A percentile compares a stretch with the other conserved stretches of the same genome.
Evolutionary conservation across 208 protist genomes (phyloP).

Genomic region (Leishmania amazonensis): DNA sequence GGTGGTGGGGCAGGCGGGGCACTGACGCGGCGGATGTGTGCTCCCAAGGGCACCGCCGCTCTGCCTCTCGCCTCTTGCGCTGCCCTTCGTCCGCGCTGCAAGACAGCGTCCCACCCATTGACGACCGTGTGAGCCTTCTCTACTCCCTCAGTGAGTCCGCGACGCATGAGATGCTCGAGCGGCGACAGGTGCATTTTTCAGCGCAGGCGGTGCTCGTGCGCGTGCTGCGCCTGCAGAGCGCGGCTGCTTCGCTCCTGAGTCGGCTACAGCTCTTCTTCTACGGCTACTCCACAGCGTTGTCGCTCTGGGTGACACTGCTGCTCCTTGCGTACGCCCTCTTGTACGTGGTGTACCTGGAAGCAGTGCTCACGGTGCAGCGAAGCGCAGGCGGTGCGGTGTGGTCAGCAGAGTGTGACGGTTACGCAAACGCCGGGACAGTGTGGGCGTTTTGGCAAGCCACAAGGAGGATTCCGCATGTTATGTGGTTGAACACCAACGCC

Average conservation of each 20-base stretch:
- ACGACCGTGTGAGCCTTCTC: slow-evolving; percentile 38
- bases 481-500: not conserved
- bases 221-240: slow-evolving; percentile 50
- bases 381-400: not conserved
- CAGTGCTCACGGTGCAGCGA: slow-evolving; percentile 8
- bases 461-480: not conserved
- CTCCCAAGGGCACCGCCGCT: not conserved
- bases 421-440: not conserved
- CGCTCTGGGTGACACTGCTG: slow-evolving; percentile 29
- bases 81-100: slow-evolving; percentile 7
- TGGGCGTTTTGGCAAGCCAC: not conserved
- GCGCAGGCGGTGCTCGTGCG: slow-evolving; percentile 47
- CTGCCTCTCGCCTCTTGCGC: slow-evolving; percentile 9
- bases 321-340: slow-evolving; percentile 24
- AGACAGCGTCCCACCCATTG: slow-evolving; percentile 21
- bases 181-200: slow-evolving; percentile 35
- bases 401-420: not conserved
- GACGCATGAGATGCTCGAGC: slow-evolving; percentile 42
- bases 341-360: slow-evolving; percentile 18
- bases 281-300: slow-evolving; percentile 58
- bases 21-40: not conserved
- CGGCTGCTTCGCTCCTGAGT: slow-evolving; percentile 39
- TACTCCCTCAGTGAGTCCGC: slow-evolving; percentile 49
- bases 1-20: not conserved
- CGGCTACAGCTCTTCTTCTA: slow-evolving; percentile 41